Evolutionary conservation across 768 basidiomycete species (phyloP).

Genomic region (Pholiota molesta): DNA sequence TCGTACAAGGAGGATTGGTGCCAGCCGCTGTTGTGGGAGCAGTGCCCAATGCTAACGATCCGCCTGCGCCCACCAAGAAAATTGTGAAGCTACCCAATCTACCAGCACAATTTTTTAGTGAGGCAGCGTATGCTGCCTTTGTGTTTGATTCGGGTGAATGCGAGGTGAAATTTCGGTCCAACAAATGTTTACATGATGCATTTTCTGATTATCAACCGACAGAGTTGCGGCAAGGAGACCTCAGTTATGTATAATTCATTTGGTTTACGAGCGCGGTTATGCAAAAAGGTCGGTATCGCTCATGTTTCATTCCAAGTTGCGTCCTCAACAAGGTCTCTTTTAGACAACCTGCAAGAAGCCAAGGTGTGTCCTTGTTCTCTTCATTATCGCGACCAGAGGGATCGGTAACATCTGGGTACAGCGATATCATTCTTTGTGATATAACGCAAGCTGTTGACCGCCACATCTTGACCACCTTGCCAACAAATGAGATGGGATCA

Average conservation of each 20-base stretch:
- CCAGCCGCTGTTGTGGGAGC: too few species aligned
- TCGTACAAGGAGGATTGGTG: too few species aligned
- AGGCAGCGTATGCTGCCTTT: conserved; percentile 65
- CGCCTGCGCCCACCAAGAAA: not conserved
- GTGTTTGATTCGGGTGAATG: conserved; percentile 62
- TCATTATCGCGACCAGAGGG: too few species aligned
- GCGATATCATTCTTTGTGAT: not conserved
- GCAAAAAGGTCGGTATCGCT: conserved; percentile 32
- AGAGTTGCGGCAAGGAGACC: conserved; percentile 44
- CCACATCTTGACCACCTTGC: not conserved
- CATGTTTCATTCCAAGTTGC: not conserved
- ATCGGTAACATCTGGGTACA: not conserved
- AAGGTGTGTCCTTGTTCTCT: not conserved
- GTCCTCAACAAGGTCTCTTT: not conserved
- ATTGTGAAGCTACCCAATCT: conserved; percentile 25
- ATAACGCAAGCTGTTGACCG: not conserved
- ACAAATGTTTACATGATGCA: not conserved
- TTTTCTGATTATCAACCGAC: not conserved
- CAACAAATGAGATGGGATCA: not conserved
- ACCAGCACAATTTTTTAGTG: conserved; percentile 39
- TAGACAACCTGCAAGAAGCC: not conserved
- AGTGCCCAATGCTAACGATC: too few species aligned
- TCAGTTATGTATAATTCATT: conserved; percentile 48
- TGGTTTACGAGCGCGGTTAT: conserved; percentile 48
- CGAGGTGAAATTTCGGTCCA: conserved; percentile 28